Evolutionary conservation across 371 early-diverging fungal genomes (phyloP), one percentile per base, ranked within the genome.

Genomic region (Thermomucor indicae-seudaticae): DNA sequence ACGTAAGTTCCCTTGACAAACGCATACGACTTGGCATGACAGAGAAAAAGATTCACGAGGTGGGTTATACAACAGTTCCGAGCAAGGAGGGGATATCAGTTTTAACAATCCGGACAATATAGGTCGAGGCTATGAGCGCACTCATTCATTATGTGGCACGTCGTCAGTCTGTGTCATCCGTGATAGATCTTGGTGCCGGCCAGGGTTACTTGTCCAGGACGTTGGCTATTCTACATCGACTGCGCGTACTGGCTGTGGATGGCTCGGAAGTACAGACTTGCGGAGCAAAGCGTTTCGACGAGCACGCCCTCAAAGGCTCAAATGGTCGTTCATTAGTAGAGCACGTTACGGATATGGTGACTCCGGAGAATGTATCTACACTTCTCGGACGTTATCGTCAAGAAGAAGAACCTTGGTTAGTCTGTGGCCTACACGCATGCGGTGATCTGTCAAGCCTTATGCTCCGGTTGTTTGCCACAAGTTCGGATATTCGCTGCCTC

Each of bases 371-470:
- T 6, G 43, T 78, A 10, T 62, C 77, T 0, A 56, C 67, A 0
- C 60, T 81, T 0, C 57, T 78, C 0, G 45, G 47, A 19, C 57
- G 61, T 56, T 55, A 64, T 40, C 24, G 57, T 24, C 45, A 52
- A 44, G 5, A 39, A 55, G 54, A 64, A 12, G 28, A 45, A 4
- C 37, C 31, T 17, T 92, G 89, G 89, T 63, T 90, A 34, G 69
- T 92, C 0, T 89, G 90, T 43, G 92, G 94, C 2, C 72, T 93
- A 7, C 93, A 94, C 57, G 84, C 93, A 0, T 94, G 95, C 49
- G 95, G 95, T 4, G 86, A 93, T 52, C 55, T 94, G 42, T 78
- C 90, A 3, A 81, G 84, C 44, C 71, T 84, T 17, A 84, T 86
- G 52, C 73, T 92, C 16, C 78, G 79, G 22, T 64, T 90, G 40